Evolutionary conservation across 2,329 filamentous ascomycete species (phyloP), one percentile per base, ranked within the genome.

Genomic region (Endothia cerciana): DNA sequence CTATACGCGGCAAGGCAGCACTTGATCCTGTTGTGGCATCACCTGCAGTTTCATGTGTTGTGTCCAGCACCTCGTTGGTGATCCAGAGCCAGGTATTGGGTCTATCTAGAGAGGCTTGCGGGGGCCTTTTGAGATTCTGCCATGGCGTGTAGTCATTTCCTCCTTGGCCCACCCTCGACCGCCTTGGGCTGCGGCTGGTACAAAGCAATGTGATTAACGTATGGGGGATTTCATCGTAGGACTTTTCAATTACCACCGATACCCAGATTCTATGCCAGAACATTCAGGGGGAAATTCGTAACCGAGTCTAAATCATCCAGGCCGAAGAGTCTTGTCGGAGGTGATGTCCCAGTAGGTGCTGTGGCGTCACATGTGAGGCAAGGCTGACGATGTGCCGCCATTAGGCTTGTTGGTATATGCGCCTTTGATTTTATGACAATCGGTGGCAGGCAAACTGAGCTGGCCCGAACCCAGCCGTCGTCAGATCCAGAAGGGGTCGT

Each of bases 171-270:
- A 17, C 22, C 22, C 47, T 51, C 13, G 47, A 28, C 47, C 47
- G n/a, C 11, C 55, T 11, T n/a, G 19, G 30, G 15, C 30, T 11
- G 17, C 28, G 30, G 7, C 22, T 36, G 17, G 19, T 25, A 36
- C n/a, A 58, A 30, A n/a, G n/a, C 55, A n/a, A 41, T 40, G 30
- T n/a, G 10, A 15, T 38, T 22, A 40, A 58, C n/a, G 55, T 41
- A 59, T 41, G 22, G 40, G 22, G 36, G 45, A 30, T 43, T 7
- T 17, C 25, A 45, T 30, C 15, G 56, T 55, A 17, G 28, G 5
- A n/a, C 19, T 45, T 30, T 65, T 55, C 62, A 59, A 28, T 63
- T 30, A 45, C 60, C 65, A 22, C 51, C 43, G 65, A 65, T 62
- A 62, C 65, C 62, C 33, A 53, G 22, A n/a, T 30, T 64, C 65